Conservation (phyloP, 1,139 yeast genomes). For the Meyerozyma carpophila region DNA sequence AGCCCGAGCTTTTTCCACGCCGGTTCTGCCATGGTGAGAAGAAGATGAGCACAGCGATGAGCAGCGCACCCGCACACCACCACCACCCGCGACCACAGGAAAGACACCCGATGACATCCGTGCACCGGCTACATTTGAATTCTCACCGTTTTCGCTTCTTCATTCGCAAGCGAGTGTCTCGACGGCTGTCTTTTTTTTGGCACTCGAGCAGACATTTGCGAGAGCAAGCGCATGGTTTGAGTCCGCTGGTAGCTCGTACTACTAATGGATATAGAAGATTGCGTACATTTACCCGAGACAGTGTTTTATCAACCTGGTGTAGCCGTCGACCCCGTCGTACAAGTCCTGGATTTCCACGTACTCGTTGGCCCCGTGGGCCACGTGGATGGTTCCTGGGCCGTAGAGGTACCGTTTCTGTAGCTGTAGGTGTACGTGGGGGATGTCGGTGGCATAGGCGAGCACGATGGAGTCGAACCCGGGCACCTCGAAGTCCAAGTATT, state of each 20-base stretch:
- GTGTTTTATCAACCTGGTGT: slow-evolving; percentile 40
- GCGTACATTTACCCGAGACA: slow-evolving; percentile 33
- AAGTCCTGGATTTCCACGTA: slow-evolving; percentile 48
- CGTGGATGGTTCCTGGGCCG: slow-evolving; percentile 65
- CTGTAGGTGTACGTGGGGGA: slow-evolving; percentile 47
- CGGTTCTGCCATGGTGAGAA: slow-evolving; percentile 40
- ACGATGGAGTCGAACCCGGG: slow-evolving; percentile 57
- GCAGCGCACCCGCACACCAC: no score
- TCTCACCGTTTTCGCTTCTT: neutral
- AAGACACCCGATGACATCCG: slow-evolving; percentile 1
- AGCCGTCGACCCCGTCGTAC: slow-evolving; percentile 50
- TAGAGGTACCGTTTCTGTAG: slow-evolving; percentile 45
- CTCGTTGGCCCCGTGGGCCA: slow-evolving; percentile 64
- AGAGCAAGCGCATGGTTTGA: slow-evolving; percentile 43
- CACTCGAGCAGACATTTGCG: neutral
- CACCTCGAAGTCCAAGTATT: slow-evolving; percentile 50
- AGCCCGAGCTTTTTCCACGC: slow-evolving; percentile 91
- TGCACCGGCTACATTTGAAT: neutral
- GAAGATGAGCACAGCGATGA: no score
- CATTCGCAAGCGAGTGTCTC: slow-evolving; percentile 1
- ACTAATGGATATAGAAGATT: slow-evolving; percentile 50
- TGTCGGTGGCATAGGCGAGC: slow-evolving; percentile 61
- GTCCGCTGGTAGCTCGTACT: slow-evolving; percentile 40
- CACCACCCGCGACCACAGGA: no score
- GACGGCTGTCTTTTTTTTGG: neutral